Evolutionary conservation across 2,329 filamentous ascomycete genomes (phyloP).

Genomic region (Talaromyces verruculosus): DNA sequence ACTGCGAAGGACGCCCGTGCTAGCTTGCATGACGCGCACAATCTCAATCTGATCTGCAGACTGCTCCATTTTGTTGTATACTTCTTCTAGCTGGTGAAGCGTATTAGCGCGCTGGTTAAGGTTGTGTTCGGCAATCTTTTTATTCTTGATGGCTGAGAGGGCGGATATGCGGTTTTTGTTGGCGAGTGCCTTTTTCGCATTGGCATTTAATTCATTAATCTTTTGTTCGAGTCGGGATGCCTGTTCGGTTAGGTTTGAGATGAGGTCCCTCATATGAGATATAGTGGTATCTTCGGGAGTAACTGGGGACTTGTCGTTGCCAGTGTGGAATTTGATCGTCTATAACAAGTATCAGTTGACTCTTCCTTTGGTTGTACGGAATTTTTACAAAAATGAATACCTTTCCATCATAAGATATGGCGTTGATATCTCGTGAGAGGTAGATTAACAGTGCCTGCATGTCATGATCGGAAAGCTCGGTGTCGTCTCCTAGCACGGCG

Average conservation of each 20-base stretch:
- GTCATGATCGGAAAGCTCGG: constrained; percentile 61
- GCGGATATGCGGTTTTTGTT: constrained; percentile 74
- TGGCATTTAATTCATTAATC: constrained; percentile 50
- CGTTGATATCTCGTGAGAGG: constrained; percentile 65
- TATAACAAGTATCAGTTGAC: no score
- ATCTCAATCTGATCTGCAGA: constrained; percentile 82
- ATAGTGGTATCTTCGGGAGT: constrained; percentile 78
- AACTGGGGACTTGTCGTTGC: constrained; percentile 56
- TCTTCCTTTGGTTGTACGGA: no score
- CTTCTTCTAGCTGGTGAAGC: constrained; percentile 77
- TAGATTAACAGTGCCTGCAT: constrained; percentile 69
- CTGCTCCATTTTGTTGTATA: constrained; percentile 79
- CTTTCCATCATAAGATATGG: constrained; percentile 50
- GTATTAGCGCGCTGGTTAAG: constrained; percentile 71
- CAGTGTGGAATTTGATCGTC: constrained; percentile 72
- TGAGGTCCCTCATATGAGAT: constrained; percentile 74
- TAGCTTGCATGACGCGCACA: constrained; percentile 77
- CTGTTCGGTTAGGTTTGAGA: constrained; percentile 64
- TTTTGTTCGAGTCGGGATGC: constrained; percentile 63
- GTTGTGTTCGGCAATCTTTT: constrained; percentile 75
- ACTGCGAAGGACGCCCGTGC: constrained; percentile 67
- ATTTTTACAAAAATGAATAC: no score
- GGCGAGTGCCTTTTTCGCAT: constrained; percentile 68
- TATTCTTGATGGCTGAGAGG: constrained; percentile 74
- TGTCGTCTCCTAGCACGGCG: constrained; percentile 50